phyloP scores from a whole-genome alignment of 495 filamentous ascomycete species.

The Aspergillus leporis region DNA sequence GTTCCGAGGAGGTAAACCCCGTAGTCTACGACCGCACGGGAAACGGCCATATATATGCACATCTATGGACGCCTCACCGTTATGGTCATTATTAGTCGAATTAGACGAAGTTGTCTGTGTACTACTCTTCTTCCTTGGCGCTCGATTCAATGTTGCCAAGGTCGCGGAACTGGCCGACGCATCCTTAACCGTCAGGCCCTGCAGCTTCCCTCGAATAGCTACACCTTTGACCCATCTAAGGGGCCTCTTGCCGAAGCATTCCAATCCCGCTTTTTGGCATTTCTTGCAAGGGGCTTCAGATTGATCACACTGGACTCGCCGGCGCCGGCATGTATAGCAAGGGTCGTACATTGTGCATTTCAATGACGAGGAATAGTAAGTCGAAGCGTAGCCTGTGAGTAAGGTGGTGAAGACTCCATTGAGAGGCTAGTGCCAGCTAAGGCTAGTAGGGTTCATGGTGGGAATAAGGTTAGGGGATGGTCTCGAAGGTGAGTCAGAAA shows the following conservation, averaged over 20 bases:
- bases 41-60: no score
- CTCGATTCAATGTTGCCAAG: neutral
- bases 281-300: slow-evolving; percentile 28
- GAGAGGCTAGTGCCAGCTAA: neutral
- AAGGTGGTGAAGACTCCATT: neutral
- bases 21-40: no score
- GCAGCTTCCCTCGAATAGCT: slow-evolving; percentile 43
- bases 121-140: neutral
- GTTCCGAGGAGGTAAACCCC: neutral
- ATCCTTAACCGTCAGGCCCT: slow-evolving; percentile 25
- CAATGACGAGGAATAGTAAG: neutral
- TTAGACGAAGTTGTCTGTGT: neutral
- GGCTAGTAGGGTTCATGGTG: neutral
- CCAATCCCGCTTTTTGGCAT: slow-evolving; percentile 40
- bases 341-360: slow-evolving; percentile 25
- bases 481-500: neutral
- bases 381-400: neutral
- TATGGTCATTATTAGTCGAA: neutral
- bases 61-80: neutral
- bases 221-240: slow-evolving; percentile 43
- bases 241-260: slow-evolving; percentile 49
- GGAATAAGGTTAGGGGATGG: neutral
- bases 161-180: neutral
- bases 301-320: slow-evolving; percentile 53
- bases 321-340: slow-evolving; percentile 54